These are phyloP conservation scores for Neofusicoccum cordaticola DNA, from an alignment of 2,329 filamentous ascomycete species.

Conservation along the genomic window DNA sequence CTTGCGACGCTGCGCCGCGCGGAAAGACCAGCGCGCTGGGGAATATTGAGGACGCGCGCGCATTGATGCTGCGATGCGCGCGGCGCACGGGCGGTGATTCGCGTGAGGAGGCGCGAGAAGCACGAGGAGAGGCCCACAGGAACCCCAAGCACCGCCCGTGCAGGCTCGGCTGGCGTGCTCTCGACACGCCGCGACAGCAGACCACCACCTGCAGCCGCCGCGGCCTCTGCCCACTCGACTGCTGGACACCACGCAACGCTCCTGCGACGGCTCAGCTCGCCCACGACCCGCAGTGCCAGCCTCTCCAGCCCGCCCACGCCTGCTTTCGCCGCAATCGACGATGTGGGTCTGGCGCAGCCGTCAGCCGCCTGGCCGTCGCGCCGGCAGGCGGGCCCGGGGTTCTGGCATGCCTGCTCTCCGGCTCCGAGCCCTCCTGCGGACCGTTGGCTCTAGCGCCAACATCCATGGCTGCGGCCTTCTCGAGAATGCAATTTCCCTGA, in stretches of 20 bases:
- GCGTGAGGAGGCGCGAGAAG: background rate
- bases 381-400: too few species aligned
- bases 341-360: background rate
- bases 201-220: background rate
- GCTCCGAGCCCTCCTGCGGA: background rate
- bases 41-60: background rate
- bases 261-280: background rate
- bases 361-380: background rate
- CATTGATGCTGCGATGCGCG: background rate
- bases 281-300: background rate
- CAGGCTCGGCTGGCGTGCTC: background rate
- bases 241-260: slow-evolving; percentile 1
- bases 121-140: background rate
- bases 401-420: background rate
- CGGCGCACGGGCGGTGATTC: slow-evolving; percentile 3
- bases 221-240: background rate
- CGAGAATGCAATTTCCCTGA: slow-evolving; percentile 16
- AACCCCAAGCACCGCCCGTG: background rate
- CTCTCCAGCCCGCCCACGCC: background rate
- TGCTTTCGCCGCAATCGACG: background rate
- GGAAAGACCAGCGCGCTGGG: background rate
- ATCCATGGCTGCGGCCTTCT: background rate
- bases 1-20: background rate
- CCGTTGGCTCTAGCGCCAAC: slow-evolving; percentile 12
- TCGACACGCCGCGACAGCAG: background rate